Evolutionary conservation across 148 eudicot genomes (phyloP), one percentile per base, ranked within the genome.

Genomic region (Suaeda aralocaspica): DNA sequence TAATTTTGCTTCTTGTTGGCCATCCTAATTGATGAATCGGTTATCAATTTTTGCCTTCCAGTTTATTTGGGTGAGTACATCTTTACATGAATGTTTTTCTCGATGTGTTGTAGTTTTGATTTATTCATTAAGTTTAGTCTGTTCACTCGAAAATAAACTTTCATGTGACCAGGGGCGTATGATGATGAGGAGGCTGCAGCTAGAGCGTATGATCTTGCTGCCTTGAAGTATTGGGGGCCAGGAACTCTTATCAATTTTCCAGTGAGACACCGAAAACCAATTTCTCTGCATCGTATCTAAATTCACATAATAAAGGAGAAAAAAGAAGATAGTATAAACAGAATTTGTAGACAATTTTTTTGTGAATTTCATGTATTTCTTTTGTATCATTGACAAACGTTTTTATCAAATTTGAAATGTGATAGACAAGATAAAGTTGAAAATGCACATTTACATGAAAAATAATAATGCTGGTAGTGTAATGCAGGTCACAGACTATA

Each of bases 121-220:
- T 0, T 19, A 9, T 33, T 48, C 30, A n/a, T 22, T 24, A 34
- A 16, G 34, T 63, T 50, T 60, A 1, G 22, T 66, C 49, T 72
- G n/a, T 59, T 41, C 49, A 59, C 68, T 63, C 13, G 21, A 31
- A 55, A 7, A 11, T 8, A 26, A 48, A 36, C 9, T 13, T 1
- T 72, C 18, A 11, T 75, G 64, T 68, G 36, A 46, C 0, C 80
- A 94, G 98, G 99, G 53, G 99, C 98, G 53, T 94, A 94, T 82
- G 98, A 94, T 67, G 98, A 94, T 26, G 98, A 94, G 85, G 98
- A 94, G 78, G 98, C 97, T 72, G 98, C 98, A 72, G 98, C 98
- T 45, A 89, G 98, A 85, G 98, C 99, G 26, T 94, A 94, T 77
- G 99, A 94, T 80, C 99, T 94, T 79, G 99, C 99, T 24, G 99